Base-by-base conservation (phyloP, 108 stramenopile species). In the Cyclotella baltica region DNA sequence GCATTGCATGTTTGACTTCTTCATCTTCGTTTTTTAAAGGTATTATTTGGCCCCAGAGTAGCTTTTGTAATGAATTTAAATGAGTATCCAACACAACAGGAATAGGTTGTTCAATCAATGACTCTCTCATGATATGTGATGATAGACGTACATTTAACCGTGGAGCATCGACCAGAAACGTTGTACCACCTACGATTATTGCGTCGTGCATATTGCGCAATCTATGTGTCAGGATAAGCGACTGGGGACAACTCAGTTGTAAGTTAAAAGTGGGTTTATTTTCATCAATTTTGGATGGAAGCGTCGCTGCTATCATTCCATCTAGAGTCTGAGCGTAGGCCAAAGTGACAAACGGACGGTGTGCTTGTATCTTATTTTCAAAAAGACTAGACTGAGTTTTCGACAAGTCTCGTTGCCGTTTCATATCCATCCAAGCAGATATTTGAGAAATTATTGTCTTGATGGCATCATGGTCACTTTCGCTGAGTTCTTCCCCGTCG, bases 291-390 rank as follows among this genome's bases (percentile, higher is more conserved):
- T 57, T 27, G 0, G 53, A 15, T 57, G 55, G 64, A 20, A 81
- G 22, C 67, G 62, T 78, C 0, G 84, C 52, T 0, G 90, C 93
- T 56, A 94, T 86, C 73, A 88, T 91, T 10, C 89, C 91, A 71
- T 94, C 91, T 28, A 94, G 58, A 37, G 86, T 89, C 74, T 94
- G 93, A 25, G 93, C 93, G 56, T 83, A 94, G 25, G 91, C 58
- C 43, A 92, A 67, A 18, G 89, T 91, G 31, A 94, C 87, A 69
- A 88, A 92, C 6, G 93, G 90, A 25, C 80, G 83, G 19, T 25
- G 43, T 16, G 66, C n/a, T 51, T 27, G 38, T 30, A 11, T 22
- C 16, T 33, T 62, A n/a, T 36, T 29, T 33, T 46, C 43, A 57
- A 47, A 47, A n/a, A 25, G 50, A 23, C 59, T 62, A 8, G 36